phyloP scores from a whole-genome alignment of 768 basidiomycete genomes.

The Mycena epipterygia region DNA sequence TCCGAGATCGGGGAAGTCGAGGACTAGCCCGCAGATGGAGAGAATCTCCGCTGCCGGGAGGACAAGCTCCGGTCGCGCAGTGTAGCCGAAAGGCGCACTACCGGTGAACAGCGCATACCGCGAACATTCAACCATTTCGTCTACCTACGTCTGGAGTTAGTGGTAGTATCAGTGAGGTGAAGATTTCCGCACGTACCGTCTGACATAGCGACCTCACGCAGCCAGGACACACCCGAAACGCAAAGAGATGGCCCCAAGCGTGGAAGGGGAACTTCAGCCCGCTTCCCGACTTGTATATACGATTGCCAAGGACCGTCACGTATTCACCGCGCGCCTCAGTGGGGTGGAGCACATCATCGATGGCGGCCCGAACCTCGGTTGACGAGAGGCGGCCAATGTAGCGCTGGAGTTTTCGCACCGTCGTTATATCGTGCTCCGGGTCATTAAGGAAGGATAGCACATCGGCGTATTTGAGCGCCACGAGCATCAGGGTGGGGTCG shows the following conservation, averaged over 20 bases:
- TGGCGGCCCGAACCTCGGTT: conserved; percentile 40
- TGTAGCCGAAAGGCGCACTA: not conserved
- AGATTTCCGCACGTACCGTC: conserved; percentile 36
- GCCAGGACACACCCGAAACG: conserved; percentile 42
- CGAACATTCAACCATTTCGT: conserved; percentile 45
- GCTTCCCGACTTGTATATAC: conserved; percentile 44
- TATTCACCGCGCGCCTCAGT: conserved; percentile 37
- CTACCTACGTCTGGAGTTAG: conserved; percentile 34
- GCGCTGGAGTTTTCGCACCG: conserved; percentile 45
- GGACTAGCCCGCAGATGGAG: conserved; percentile 1
- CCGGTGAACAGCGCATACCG: conserved; percentile 40
- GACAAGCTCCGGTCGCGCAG: not conserved
- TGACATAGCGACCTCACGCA: conserved; percentile 43
- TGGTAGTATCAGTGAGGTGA: not conserved
- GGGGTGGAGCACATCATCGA: conserved; percentile 47
- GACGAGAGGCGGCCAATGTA: conserved; percentile 41
- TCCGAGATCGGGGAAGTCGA: not conserved
- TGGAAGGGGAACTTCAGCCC: conserved; percentile 45
- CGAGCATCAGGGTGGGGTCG: conserved; percentile 53
- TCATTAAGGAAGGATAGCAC: conserved; percentile 46
- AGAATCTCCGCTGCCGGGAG: not conserved
- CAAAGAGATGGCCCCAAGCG: conserved; percentile 49
- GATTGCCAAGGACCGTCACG: conserved; percentile 45
- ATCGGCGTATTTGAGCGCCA: conserved; percentile 46
- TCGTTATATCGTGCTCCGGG: conserved; percentile 42